Evolutionary conservation across 345 rosid species (phyloP).

Genomic region (Populus davidiana): DNA sequence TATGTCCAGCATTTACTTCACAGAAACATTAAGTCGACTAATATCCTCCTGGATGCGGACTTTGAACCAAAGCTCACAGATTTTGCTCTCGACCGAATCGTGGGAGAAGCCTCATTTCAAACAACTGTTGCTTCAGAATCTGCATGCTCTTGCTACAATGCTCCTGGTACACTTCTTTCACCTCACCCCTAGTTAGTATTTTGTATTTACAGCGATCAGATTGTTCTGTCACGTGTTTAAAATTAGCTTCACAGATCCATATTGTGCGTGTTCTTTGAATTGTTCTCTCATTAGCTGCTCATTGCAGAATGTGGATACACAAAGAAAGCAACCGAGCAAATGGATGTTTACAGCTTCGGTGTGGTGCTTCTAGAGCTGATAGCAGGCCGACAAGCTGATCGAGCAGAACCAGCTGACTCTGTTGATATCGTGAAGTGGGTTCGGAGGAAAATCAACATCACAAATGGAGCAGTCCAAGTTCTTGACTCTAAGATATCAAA

Average conservation of each 20-base stretch:
- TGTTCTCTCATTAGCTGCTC: conserved; percentile 4
- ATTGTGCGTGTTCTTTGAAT: neutral
- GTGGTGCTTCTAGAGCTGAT: conserved; percentile 79
- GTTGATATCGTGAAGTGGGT: conserved; percentile 82
- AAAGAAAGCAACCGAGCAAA: conserved; percentile 76
- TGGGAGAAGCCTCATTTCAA: conserved; percentile 78
- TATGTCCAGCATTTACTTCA: conserved; percentile 75
- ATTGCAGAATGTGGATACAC: conserved; percentile 64
- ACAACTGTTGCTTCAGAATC: conserved; percentile 53
- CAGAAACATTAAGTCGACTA: conserved; percentile 69
- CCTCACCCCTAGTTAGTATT: neutral
- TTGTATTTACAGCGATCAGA: neutral
- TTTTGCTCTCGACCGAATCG: conserved; percentile 67
- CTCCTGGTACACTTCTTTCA: conserved; percentile 63
- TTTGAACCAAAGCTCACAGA: conserved; percentile 76
- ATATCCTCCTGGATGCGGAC: conserved; percentile 70
- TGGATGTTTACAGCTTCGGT: conserved; percentile 90
- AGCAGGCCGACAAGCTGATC: conserved; percentile 65
- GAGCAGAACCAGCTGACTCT: conserved; percentile 40
- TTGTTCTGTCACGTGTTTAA: neutral
- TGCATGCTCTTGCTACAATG: conserved; percentile 58
- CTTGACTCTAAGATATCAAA: conserved; percentile 62
- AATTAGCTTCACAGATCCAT: neutral
- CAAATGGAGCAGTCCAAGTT: conserved; percentile 63
- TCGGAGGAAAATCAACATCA: conserved; percentile 80